phyloP scores from a whole-genome alignment of 768 basidiomycete species.

The Suillus subalutaceus region DNA sequence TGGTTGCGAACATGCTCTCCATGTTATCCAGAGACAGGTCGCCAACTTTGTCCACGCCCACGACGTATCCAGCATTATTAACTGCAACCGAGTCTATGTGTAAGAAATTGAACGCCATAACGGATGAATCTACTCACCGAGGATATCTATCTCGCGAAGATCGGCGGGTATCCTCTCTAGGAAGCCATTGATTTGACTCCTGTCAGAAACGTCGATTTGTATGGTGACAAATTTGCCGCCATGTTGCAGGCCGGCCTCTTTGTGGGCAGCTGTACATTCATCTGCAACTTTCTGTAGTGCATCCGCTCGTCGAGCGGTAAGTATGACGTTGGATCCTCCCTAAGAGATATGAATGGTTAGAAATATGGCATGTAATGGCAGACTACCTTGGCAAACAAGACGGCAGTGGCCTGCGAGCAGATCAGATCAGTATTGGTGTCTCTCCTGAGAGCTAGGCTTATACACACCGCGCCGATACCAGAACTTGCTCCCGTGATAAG shows the following conservation, averaged over 20 bases:
- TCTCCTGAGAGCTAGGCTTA: neutral
- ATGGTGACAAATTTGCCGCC: constrained; percentile 80
- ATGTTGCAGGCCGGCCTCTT: constrained; percentile 66
- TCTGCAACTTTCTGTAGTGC: constrained; percentile 71
- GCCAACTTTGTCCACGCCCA: constrained; percentile 86
- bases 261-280: constrained; percentile 68
- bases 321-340: constrained; percentile 88
- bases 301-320: constrained; percentile 79
- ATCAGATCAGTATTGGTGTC: constrained; percentile 6
- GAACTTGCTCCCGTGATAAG: constrained; percentile 89
- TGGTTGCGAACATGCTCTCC: constrained; percentile 81
- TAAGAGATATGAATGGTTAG: constrained; percentile 28
- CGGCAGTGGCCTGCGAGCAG: constrained; percentile 69
- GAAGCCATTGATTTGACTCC: constrained; percentile 65
- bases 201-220: constrained; percentile 81
- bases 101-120: neutral
- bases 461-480: constrained; percentile 84
- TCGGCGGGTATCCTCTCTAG: constrained; percentile 72
- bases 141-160: constrained; percentile 77
- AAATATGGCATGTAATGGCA: neutral
- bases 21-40: constrained; percentile 76
- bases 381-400: constrained; percentile 83
- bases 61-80: constrained; percentile 88
- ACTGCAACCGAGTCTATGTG: constrained; percentile 34
- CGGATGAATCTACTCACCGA: constrained; percentile 53